Evolutionary conservation across 1,284 basidiomycete genomes (phyloP), one percentile per base, ranked within the genome.

Genomic region (Cryptococcus hybrid): DNA sequence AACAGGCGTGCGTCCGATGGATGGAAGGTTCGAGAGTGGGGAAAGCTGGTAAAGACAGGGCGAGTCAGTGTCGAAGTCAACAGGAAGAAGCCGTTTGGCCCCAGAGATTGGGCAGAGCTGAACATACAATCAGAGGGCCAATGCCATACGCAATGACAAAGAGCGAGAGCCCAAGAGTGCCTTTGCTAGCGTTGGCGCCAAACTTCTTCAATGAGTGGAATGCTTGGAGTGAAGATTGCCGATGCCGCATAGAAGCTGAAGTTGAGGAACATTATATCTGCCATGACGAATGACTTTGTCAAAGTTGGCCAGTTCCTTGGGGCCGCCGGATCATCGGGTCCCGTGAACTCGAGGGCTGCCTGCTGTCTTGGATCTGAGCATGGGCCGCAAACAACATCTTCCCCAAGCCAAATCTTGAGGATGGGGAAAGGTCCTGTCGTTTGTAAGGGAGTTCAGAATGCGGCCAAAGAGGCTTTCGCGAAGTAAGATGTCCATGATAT

Each of bases 71-170:
- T 18, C 2, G 18, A 18, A 18, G 18, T 18, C 18, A 18, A 18
- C 18, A 18, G 18, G 18, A 2, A 18, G 18, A 18, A 18, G 18
- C 18, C 18, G 18, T 18, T 18, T 18, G n/a, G 9, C 9, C 40
- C 40, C 40, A 42, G 9, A n/a, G 40, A 9, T n/a, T 42, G 9
- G 9, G 9, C n/a, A n/a, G n/a, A 42, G 3, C 40, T 9, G n/a
- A n/a, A 42, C 40, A 42, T 42, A 42, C 40, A 9, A 69, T 47
- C 13, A 61, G 48, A 2, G 64, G 64, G 37, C 62, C 64, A 13
- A 59, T 57, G 3, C 60, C 64, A 43, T 64, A 63, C 11, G 59
- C 62, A 38, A 56, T 50, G 7, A 66, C 60, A 51, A 64, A 66
- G 2, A 66, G 55, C 6, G 64, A 56, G 6, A 64, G 44, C 11